Evolutionary conservation across 345 rosid species (phyloP).

Genomic region (Brassica incana): DNA sequence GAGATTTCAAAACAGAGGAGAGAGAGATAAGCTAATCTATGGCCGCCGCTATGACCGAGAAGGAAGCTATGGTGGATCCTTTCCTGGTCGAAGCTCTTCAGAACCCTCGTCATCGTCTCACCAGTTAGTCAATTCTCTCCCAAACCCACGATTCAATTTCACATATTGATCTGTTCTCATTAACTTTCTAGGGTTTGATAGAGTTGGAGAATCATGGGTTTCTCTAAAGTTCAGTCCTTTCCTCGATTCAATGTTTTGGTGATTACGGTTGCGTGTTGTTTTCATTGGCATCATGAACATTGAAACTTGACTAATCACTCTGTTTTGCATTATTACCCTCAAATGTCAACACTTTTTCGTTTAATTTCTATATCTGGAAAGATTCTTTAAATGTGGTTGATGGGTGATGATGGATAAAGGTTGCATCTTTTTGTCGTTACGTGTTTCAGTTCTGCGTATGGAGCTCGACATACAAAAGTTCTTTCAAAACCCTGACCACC

Average conservation of each 20-base stretch:
- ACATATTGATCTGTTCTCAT: constrained; percentile 15
- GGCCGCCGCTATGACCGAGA: constrained; percentile 41
- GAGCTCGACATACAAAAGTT: constrained; percentile 89
- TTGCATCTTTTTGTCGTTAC: constrained; percentile 7
- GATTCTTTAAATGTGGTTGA: constrained; percentile 24
- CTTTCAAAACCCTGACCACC: constrained; percentile 70
- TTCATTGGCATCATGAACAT: constrained; percentile 1
- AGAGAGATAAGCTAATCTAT: constrained; percentile 8
- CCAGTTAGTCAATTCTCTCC: constrained; percentile 52
- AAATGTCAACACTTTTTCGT: neutral
- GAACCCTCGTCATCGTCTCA: constrained; percentile 95
- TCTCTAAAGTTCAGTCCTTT: neutral
- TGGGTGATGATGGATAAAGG: neutral
- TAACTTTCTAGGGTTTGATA: constrained; percentile 35
- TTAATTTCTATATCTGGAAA: constrained; percentile 15
- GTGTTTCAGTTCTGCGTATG: constrained; percentile 76
- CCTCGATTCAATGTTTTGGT: neutral
- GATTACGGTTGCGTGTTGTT: neutral
- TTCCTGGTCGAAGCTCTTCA: constrained; percentile 95
- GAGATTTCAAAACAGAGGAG: constrained; percentile 10
- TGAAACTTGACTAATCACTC: constrained; percentile 8
- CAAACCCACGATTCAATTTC: constrained; percentile 16
- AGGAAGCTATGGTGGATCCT: constrained; percentile 84
- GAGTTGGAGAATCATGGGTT: constrained; percentile 16
- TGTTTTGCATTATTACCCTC: constrained; percentile 10